These are phyloP conservation scores for Diplodia sapinea DNA, from an alignment of 2,329 filamentous ascomycete genomes.

Conservation along the genomic window DNA sequence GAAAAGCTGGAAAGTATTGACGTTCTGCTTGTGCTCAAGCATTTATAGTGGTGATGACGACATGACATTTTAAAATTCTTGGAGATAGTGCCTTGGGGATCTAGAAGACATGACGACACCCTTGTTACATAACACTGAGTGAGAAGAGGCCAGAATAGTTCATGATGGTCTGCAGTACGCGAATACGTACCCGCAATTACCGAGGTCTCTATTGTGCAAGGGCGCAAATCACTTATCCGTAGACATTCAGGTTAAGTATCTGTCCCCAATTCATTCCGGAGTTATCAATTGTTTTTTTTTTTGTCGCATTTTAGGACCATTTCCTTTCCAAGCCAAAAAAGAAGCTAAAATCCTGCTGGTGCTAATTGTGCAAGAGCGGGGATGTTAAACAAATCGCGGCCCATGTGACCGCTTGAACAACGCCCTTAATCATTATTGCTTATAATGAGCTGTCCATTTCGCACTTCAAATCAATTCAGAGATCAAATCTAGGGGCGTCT, in stretches of 20 bases:
- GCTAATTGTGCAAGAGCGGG: slow-evolving; percentile 17
- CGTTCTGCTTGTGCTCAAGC: too few relatives aligned
- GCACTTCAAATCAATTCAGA: neutral
- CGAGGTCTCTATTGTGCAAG: neutral
- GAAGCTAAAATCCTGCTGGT: neutral
- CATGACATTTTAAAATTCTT: too few relatives aligned
- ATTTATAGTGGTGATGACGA: too few relatives aligned
- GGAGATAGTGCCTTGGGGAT: too few relatives aligned
- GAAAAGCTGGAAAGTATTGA: too few relatives aligned
- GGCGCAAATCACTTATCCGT: neutral
- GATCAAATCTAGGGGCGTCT: slow-evolving; percentile 35
- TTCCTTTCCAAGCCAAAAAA: neutral
- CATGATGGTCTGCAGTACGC: too few relatives aligned
- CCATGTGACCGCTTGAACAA: slow-evolving; percentile 1
- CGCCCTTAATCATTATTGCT: slow-evolving; percentile 7
- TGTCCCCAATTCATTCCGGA: neutral
- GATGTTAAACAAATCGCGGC: neutral
- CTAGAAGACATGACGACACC: too few relatives aligned
- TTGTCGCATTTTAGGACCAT: neutral
- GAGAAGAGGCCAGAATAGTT: too few relatives aligned
- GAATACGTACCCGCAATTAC: too few relatives aligned
- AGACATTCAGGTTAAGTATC: neutral
- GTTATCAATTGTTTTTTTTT: slow-evolving; percentile 2
- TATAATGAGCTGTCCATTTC: neutral
- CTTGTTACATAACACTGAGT: too few relatives aligned